Base-by-base conservation (phyloP, 768 basidiomycete species). In the Boletus rex-veris region DNA sequence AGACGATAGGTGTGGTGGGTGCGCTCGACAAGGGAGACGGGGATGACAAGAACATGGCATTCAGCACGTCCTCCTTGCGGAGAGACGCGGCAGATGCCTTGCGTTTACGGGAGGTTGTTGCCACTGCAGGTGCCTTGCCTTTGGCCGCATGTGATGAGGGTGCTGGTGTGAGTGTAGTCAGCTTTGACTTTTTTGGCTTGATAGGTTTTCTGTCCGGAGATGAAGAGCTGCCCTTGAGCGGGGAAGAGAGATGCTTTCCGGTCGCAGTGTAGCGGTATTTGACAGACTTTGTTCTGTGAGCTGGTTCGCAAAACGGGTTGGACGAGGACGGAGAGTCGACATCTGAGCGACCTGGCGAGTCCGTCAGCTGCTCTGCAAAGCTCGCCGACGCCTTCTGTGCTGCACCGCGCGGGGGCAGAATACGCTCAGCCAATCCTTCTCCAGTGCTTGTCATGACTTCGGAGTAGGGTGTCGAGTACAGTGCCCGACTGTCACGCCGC, bases 221-320 rank as follows among this genome's bases (percentile, higher is more conserved):
- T 54, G 70, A 66, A 57, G 67, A 41, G 24, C 30, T 68, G 48
- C 66, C 68, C 26, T 59, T 70, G 54, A 70, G 58, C 35, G 69
- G 69, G 14, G 69, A 70, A 40, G 70, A 72, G 8, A 58, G 70
- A 6, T 70, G 69, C 46, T 70, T 70, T 18, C 70, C 69, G 10
- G 65, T 63, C 45, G 66, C 70, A 6, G 46, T 66, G 50, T 70
- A 70, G 49, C 69, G 69, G 52, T 64, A 70, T 47, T 71, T 72
- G 55, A 70, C 62, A 37, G 58, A 55, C 53, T 62, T 65, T 55
- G 66, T 50, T 38, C 48, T 58, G 12, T 54, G 60, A 1, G 63
- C 26, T 1, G 69, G 64, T 21, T 63, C 68, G 8, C 61, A 61
- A 42, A 70, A 70, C 12, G 57, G 62, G 53, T 59, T 62, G 15